Base-by-base conservation (phyloP, 768 basidiomycete genomes). In the Pulveroboletus sp. region DNA sequence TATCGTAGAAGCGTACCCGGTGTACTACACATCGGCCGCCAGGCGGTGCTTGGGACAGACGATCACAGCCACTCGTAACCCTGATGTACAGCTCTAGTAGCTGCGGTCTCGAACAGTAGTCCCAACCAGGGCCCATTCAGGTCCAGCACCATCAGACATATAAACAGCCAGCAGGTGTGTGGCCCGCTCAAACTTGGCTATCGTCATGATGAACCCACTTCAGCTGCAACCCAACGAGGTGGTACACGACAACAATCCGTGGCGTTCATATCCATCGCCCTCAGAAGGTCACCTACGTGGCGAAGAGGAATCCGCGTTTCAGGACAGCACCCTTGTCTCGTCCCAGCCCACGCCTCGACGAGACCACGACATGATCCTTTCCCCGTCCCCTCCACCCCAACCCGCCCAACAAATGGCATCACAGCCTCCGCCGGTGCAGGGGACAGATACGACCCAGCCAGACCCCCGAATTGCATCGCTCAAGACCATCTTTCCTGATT, bases 401-500 rank as follows among this genome's bases (percentile, higher is more conserved):
- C 14, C 47, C 11, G n/a, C 37, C 33, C 38, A 50, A n/a, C 45
- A 34, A 4, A 6, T 34, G 9, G 43, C 13, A 14, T 4, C 45
- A 5, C 51, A 47, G n/a, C 16, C 40, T 12, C 35, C 31, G 2
- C 43, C n/a, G n/a, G n/a, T 43, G 41, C 41, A 50, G 16, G 35
- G 3, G 5, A 32, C 40, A 5, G 38, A 49, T 20, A 27, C 24
- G 7, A 24, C 25, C 1, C 43, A 41, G 19, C n/a, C 54, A 10
- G 65, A 85, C 66, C 77, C 81, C 2, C 69, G 73, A n/a, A 66
- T 86, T 37, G 71, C 76, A 10, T 68, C 71, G 0, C 71, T 90
- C 40, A 78, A 76, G 39, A 77, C 75, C 8, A 84, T 90, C 75
- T 91, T 91, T 64, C 89, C 89, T 6, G 84, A 85, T 65, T 90